A percentile compares a stretch with the other conserved stretches of the same genome.
Conservation (phyloP, 495 filamentous ascomycete genomes). For the Letharia lupina region DNA sequence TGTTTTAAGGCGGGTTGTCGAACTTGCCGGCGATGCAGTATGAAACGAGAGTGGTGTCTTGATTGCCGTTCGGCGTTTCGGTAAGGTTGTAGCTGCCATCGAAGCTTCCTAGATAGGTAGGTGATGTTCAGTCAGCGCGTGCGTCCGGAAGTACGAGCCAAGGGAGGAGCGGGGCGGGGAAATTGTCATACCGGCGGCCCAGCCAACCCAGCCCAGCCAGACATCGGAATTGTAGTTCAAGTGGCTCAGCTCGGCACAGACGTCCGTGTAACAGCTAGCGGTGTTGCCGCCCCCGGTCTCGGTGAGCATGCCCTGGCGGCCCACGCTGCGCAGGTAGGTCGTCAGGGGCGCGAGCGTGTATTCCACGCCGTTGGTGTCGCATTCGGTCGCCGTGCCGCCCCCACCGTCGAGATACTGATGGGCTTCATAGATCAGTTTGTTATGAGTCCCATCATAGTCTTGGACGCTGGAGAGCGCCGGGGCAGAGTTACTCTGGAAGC, state of each 20-base stretch:
- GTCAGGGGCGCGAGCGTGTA: conserved; percentile 40
- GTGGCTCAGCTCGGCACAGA: conserved; percentile 25
- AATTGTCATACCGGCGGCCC: conserved; percentile 36
- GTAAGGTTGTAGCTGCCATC: not conserved
- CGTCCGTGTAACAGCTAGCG: conserved; percentile 29
- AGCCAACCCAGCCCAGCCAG: conserved; percentile 43
- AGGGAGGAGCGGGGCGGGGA: not conserved
- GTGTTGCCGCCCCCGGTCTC: conserved; percentile 48
- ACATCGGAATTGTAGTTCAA: conserved; percentile 42
- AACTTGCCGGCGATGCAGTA: not conserved
- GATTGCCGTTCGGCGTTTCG: not conserved
- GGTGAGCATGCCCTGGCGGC: conserved; percentile 41
- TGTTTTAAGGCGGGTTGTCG: not conserved
- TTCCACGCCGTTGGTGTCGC: conserved; percentile 41
- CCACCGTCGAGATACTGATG: conserved; percentile 51
- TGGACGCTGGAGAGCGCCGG: conserved; percentile 38
- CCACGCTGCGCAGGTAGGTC: conserved; percentile 38
- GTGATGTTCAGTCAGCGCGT: not conserved
- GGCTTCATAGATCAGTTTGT: conserved; percentile 47
- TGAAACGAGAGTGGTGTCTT: not conserved
- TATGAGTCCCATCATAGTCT: conserved; percentile 44
- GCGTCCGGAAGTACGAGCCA: not conserved
- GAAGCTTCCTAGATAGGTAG: not conserved
- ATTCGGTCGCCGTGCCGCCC: conserved; percentile 42
- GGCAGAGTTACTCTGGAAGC: conserved; percentile 36